Conservation (phyloP, 768 basidiomycete species). For the Panaeolus papilionaceus region DNA sequence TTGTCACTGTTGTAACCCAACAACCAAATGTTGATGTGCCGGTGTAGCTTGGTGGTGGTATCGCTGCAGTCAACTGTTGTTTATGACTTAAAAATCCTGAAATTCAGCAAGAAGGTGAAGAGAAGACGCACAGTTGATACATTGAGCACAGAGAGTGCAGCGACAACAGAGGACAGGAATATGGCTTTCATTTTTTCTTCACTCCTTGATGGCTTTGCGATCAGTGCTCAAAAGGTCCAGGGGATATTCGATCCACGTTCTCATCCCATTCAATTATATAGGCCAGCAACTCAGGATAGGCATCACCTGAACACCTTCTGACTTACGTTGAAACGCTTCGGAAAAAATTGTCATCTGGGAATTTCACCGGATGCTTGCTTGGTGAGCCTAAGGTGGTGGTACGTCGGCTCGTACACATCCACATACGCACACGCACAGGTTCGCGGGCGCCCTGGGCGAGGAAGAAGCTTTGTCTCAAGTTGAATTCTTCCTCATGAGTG, state of each 20-base stretch:
- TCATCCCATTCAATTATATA: neutral
- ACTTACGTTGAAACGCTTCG: neutral
- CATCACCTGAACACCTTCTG: neutral
- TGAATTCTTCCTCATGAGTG: neutral
- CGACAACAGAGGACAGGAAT: neutral
- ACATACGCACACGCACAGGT: neutral
- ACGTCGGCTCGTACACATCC: neutral
- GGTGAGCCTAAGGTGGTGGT: neutral
- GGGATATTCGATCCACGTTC: too few relatives aligned
- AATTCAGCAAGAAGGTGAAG: neutral
- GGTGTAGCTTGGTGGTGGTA: slow-evolving; percentile 1
- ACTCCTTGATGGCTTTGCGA: neutral
- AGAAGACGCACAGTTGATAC: neutral
- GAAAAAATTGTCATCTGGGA: neutral
- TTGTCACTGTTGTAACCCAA: slow-evolving; percentile 10
- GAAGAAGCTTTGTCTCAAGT: neutral
- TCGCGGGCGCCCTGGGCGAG: neutral
- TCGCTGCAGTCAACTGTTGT: neutral
- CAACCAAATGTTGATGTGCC: slow-evolving; percentile 4
- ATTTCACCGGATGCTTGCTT: neutral
- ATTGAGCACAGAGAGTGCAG: neutral
- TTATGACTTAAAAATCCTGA: neutral
- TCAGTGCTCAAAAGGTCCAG: neutral
- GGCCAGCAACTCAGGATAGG: neutral
- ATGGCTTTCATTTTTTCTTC: neutral